phyloP scores from a whole-genome alignment of 768 basidiomycete species.

The Tylopilus subfusipes region DNA sequence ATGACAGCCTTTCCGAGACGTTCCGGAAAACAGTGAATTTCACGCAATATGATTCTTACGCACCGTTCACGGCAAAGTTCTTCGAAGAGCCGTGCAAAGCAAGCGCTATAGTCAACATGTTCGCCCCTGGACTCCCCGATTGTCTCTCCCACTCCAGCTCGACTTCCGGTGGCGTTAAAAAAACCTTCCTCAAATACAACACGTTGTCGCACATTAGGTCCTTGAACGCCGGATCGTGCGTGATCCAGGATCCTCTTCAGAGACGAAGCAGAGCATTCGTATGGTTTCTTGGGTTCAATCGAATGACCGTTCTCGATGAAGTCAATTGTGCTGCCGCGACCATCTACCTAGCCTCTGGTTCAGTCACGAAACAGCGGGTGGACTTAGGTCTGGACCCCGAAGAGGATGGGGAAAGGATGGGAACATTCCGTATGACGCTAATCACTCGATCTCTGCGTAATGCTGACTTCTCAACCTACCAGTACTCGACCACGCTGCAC shows the following conservation, averaged over 20 bases:
- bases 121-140: constrained; percentile 19
- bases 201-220: not conserved
- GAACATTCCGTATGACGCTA: constrained; percentile 2
- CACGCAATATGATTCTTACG: constrained; percentile 14
- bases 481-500: too few species aligned
- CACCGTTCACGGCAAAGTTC: constrained; percentile 7
- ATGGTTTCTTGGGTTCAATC: not conserved
- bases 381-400: not conserved
- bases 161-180: constrained; percentile 12
- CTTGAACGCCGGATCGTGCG: not conserved
- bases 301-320: not conserved
- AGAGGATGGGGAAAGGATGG: constrained; percentile 2
- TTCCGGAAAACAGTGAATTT: constrained; percentile 8
- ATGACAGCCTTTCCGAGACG: not conserved
- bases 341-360: too few species aligned
- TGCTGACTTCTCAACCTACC: too few species aligned
- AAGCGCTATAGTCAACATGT: constrained; percentile 1
- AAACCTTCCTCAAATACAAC: constrained; percentile 12
- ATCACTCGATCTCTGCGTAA: not conserved
- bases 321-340: not conserved
- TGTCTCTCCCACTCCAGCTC: constrained; percentile 11
- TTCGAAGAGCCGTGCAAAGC: constrained; percentile 1
- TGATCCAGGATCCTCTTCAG: not conserved
- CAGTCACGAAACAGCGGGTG: not conserved
- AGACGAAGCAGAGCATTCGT: not conserved